Evolutionary conservation across 2,329 filamentous ascomycete species (phyloP), one percentile per base, ranked within the genome.

Genomic region (Paracamarosporium sp.): DNA sequence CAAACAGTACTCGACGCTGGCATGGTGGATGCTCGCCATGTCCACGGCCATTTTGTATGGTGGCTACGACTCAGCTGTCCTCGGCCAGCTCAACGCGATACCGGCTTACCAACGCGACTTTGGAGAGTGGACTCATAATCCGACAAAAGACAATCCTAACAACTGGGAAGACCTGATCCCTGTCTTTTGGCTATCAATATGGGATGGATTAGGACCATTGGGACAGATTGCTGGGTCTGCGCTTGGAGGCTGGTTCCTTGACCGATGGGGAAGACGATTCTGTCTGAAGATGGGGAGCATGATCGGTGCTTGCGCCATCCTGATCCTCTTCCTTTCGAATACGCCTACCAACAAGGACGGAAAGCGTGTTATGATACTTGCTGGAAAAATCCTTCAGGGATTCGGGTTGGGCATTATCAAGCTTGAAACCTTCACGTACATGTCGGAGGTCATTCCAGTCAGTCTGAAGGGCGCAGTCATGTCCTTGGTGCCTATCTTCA

Each of bases 401-500:
- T 66, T 77, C 41, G 74, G 77, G 1, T 71, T 80, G 28, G 80
- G 80, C 15, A 74, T 80, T 57, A 68, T 80, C 47, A 78, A 76
- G 63, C 72, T 76, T 35, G 76, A 76, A 7, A 73, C 75, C 4
- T 74, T 80, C 56, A 82, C 80, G 0, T 82, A 81, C 66, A 74
- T 82, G 53, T 82, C 80, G 4, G 80, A 82, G 60, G 75, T 78
- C 20, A 64, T 77, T 2, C 79, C 81, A 1, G 71, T 75, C 0
- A 71, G 65, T 8, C 69, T 83, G 15, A 73, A 80, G n/a, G 81
- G 78, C 0, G 72, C 81, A 1, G 66, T 76, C 5, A 73, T 82
- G 56, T 77, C 79, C 0, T 71, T 82, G 28, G 75, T 81, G 22
- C 80, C 81, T 4, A 77, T 78, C 3, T 81, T 82, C 57, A 79